These are phyloP conservation scores for Tuber calosporum DNA, from an alignment of 495 filamentous ascomycete species.

Conservation along the genomic window DNA sequence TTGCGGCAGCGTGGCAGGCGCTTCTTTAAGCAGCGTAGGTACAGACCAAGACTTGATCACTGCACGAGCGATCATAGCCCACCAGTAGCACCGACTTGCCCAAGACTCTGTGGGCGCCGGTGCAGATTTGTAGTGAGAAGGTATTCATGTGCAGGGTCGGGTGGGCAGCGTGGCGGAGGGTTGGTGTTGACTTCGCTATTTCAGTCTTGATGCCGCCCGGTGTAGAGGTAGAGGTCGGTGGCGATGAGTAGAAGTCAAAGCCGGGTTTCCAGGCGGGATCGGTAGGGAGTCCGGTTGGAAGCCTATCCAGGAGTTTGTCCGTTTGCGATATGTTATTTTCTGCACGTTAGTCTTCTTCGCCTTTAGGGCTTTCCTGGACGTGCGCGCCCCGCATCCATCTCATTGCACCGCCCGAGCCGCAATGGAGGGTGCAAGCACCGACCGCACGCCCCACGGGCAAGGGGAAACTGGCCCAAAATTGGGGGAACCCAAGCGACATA, in stretches of 20 bases:
- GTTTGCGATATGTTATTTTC: conserved; percentile 12
- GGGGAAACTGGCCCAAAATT: conserved; percentile 8
- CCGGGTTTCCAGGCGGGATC: conserved; percentile 53
- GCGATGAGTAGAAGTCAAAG: conserved; percentile 45
- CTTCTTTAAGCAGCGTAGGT: conserved; percentile 26
- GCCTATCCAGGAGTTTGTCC: not conserved
- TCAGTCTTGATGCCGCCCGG: not conserved
- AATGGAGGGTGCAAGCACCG: not conserved
- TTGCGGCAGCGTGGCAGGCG: conserved; percentile 48
- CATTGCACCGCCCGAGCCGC: not conserved
- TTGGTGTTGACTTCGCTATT: conserved; percentile 23
- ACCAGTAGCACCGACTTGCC: conserved; percentile 46
- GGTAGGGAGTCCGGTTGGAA: not conserved
- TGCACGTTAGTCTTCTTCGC: not conserved
- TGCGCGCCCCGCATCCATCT: not conserved
- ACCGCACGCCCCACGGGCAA: conserved; percentile 38
- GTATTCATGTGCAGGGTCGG: conserved; percentile 51
- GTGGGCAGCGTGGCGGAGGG: conserved; percentile 50
- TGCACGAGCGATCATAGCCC: conserved; percentile 48
- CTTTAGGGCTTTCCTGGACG: not conserved
- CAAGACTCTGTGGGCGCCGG: conserved; percentile 51
- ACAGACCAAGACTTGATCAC: conserved; percentile 46
- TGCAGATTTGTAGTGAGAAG: conserved; percentile 52
- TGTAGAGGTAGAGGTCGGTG: conserved; percentile 44
- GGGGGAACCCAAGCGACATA: conserved; percentile 19